Evolutionary conservation across 2,329 filamentous ascomycete species (phyloP), one percentile per base, ranked within the genome.

Genomic region (Pseudogymnoascus pannorum): DNA sequence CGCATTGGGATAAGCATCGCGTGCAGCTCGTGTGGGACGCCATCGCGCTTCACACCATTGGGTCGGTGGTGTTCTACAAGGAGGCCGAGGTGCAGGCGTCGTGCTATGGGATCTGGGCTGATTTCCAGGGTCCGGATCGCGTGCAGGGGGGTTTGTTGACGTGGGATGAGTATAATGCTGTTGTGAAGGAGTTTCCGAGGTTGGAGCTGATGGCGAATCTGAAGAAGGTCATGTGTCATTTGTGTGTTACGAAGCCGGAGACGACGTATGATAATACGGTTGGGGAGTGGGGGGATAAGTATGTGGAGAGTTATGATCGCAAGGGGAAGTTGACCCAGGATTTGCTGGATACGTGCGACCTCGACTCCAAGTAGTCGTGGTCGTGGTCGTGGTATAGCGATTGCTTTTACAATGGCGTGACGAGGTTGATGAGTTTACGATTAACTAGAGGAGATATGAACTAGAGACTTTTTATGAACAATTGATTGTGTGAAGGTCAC

Each of bases 11-110:
- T 54, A 69, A 74, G 26, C 71, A 73, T 31, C 71, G 75, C 3
- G 63, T 76, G 3, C 78, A 81, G 68, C 70, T 79, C 5, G 72
- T 78, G 12, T 81, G 77, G 77, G 78, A 81, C 64, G 67, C 74
- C 11, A 81, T 81, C 62, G 78, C 78, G 0, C 70, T 81, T 61
- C 77, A 78, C 66, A 75, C 74, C 0, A 73, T 72, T 4, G 62
- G 63, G 0, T 70, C 63, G n/a, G 75, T 80, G 33, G 72, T 71
- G 9, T 63, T 63, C 7, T 73, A 77, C 66, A 80, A 79, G 65
- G 72, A 80, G 67, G 69, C 73, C 5, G 75, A 74, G 48, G 77
- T 79, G 6, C 68, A 70, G 58, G 70, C 73, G 0, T 67, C 68
- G 5, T 64, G 67, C 9, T 63, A 67, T 14, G 75, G 74, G 1